phyloP scores from a whole-genome alignment of 2,329 filamentous ascomycete genomes.

The Fusarium albosuccineum region DNA sequence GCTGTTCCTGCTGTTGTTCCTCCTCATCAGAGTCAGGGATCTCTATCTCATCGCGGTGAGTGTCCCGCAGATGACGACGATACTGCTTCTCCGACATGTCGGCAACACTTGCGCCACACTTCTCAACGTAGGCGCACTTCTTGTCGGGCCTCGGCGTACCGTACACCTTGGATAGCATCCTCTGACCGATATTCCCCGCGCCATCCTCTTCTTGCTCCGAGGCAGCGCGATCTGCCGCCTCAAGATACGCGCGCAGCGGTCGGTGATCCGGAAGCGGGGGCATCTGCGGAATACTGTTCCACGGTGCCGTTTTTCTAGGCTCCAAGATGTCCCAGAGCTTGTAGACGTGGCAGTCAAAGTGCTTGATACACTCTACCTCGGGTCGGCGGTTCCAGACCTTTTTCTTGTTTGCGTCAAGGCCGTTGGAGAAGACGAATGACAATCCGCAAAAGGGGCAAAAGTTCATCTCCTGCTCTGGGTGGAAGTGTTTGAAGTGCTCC shows the following conservation, averaged over 20 bases:
- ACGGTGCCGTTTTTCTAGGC: background rate
- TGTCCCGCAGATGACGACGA: slow-evolving; percentile 5
- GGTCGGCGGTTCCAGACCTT: background rate
- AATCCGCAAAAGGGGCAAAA: slow-evolving; percentile 37
- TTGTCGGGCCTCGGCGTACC: background rate
- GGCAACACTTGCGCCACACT: slow-evolving; percentile 21
- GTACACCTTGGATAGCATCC: too few relatives aligned
- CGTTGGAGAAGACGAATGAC: background rate
- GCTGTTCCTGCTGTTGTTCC: background rate
- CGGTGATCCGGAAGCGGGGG: background rate
- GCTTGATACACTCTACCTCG: slow-evolving; percentile 24
- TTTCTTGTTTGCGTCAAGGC: background rate
- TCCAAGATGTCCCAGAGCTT: slow-evolving; percentile 32
- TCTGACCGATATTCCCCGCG: too few relatives aligned
- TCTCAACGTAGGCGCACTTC: slow-evolving; percentile 29
- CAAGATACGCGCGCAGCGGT: too few relatives aligned
- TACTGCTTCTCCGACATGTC: slow-evolving; percentile 28
- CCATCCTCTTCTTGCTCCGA: background rate
- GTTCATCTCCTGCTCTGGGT: background rate
- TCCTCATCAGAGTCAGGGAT: slow-evolving; percentile 3
- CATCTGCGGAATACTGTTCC: background rate
- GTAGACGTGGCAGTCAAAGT: slow-evolving; percentile 42
- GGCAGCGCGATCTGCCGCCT: too few relatives aligned
- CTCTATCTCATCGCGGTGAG: slow-evolving; percentile 17
- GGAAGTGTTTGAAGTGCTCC: slow-evolving; percentile 24